A percentile compares a stretch with the other conserved stretches of the same genome.
Conservation (phyloP, 345 rosid species). For the Salix purpurea region DNA sequence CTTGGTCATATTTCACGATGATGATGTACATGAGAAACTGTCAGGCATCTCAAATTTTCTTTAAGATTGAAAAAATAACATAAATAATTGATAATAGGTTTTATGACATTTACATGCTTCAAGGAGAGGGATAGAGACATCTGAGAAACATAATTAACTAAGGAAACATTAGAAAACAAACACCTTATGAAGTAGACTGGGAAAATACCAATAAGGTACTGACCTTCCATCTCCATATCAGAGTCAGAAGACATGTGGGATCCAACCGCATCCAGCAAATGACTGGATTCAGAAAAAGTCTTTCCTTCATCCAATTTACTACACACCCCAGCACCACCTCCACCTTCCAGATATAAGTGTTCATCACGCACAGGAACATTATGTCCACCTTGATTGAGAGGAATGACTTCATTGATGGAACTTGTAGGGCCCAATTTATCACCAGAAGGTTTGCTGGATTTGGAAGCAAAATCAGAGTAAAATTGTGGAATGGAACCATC, state of each 20-base stretch:
- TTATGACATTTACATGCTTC: background rate
- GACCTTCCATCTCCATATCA: conserved; percentile 95
- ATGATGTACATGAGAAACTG: background rate
- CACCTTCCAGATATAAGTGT: background rate
- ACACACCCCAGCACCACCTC: background rate
- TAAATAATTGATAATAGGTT: background rate
- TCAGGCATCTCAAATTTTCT: background rate
- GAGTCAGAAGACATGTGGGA: conserved; percentile 42
- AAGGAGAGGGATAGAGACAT: background rate
- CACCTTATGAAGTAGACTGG: background rate
- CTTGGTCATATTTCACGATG: background rate
- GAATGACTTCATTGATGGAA: background rate
- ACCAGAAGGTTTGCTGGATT: background rate
- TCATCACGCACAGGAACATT: background rate
- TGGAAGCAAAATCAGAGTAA: background rate
- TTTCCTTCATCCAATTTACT: conserved; percentile 17
- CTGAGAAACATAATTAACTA: background rate
- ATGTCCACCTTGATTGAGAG: background rate
- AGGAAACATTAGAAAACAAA: background rate
- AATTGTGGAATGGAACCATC: background rate
- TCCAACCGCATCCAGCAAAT: conserved; percentile 12
- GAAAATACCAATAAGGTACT: conserved; percentile 3
- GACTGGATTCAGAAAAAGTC: background rate
- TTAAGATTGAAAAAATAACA: background rate
- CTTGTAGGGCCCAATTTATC: background rate